These are phyloP conservation scores for Gilbertella persicaria DNA, from an alignment of 371 early-diverging fungal genomes.

Conservation along the genomic window DNA sequence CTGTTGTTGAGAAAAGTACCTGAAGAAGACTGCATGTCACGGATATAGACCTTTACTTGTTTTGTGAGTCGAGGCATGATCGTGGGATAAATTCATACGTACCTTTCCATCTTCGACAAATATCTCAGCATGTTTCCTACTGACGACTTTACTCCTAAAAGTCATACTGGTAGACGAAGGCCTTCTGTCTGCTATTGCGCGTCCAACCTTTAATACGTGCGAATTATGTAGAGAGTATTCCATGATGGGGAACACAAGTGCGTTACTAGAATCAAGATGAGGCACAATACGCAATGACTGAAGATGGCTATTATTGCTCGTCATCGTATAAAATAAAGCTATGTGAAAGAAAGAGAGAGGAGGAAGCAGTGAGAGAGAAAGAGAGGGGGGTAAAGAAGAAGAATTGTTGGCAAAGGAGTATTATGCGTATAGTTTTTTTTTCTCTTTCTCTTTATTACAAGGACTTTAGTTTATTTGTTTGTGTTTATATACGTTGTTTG, in stretches of 20 bases:
- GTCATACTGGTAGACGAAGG: slow-evolving; percentile 60
- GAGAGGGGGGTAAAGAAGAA: too few relatives aligned
- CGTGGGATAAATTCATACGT: too few relatives aligned
- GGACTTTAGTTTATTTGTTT: too few relatives aligned
- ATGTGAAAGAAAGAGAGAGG: too few relatives aligned
- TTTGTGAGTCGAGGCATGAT: neutral
- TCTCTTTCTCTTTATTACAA: too few relatives aligned
- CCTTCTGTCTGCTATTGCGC: slow-evolving; percentile 73
- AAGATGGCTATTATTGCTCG: neutral
- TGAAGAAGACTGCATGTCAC: slow-evolving; percentile 91
- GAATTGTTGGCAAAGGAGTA: too few relatives aligned
- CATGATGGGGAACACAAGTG: slow-evolving; percentile 75
- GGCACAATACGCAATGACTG: slow-evolving; percentile 66
- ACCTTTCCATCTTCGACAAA: slow-evolving; percentile 62
- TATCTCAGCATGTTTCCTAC: slow-evolving; percentile 75
- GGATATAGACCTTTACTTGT: slow-evolving; percentile 70
- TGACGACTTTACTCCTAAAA: slow-evolving; percentile 79
- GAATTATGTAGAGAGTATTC: slow-evolving; percentile 66
- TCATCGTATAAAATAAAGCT: too few relatives aligned
- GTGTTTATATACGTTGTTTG: too few relatives aligned
- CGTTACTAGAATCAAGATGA: slow-evolving; percentile 63
- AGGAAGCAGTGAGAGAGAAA: too few relatives aligned
- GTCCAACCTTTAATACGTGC: slow-evolving; percentile 64
- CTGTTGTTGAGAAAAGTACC: slow-evolving; percentile 95
- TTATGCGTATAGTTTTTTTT: too few relatives aligned